Conservation (phyloP, 768 basidiomycete genomes). For the Hericium erinaceus region DNA sequence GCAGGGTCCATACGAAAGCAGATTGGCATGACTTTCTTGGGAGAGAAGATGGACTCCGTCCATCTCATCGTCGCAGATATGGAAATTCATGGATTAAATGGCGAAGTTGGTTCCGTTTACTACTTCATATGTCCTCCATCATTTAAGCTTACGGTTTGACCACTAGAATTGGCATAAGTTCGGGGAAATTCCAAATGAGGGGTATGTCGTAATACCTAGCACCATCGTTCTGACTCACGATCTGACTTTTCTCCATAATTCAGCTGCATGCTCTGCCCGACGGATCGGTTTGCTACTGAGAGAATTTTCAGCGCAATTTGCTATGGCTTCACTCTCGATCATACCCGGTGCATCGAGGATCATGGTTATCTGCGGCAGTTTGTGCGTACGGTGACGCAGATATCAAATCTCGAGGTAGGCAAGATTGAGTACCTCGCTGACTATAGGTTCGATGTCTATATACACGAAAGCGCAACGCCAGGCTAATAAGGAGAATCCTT, state of each 20-base stretch:
- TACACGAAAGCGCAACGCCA: too few species aligned
- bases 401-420: neutral
- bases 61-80: conserved; percentile 2
- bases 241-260: neutral
- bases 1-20: neutral
- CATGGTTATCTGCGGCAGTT: neutral
- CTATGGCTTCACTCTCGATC: neutral
- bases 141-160: neutral
- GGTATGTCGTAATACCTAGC: neutral
- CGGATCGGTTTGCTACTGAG: neutral
- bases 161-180: neutral
- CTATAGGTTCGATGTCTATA: neutral
- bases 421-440: conserved; percentile 1
- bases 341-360: neutral
- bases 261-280: neutral
- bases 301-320: neutral
- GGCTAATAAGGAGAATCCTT: neutral
- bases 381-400: neutral
- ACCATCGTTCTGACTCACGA: neutral
- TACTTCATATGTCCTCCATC: neutral
- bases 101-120: neutral
- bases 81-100: neutral
- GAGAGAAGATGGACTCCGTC: neutral
- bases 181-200: neutral
- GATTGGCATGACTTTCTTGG: neutral